Evolutionary conservation across 305 asterid genomes (phyloP), one percentile per base, ranked within the genome.

Genomic region (Solanum chacoense): DNA sequence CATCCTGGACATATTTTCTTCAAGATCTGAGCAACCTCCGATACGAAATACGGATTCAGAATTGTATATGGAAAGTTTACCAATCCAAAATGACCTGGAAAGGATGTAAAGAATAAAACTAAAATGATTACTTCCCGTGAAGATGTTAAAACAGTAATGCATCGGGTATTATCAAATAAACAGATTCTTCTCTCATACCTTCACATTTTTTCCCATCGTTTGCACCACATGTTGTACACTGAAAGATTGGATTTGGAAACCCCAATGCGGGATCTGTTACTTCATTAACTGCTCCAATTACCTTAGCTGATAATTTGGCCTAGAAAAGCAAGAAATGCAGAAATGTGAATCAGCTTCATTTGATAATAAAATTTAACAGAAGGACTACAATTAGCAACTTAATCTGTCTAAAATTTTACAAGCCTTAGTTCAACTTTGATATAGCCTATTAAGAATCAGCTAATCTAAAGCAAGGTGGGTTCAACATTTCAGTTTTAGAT

Each of bases 11-110:
- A 98, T 91, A 98, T 94, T 90, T 92, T 95, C 92, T 95, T 98
- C 80, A 98, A 95, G 88, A 95, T 88, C 91, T 93, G 92, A 34
- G 96, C 95, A 87, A 96, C 91, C 90, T 96, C 99, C 12, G 95
- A 86, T 93, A 94, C 92, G 92, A 88, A 95, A 93, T 93, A 94
- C 24, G 98, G 98, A 92, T 95, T 92, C 87, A 98, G 89, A 87
- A 95, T 94, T 28, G 99, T 98, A 85, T 11, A 93, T 2, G 98
- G 96, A 34, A 98, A 92, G 40, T 94, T 91, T 91, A 98, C 93
- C 88, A 95, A 79, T 63, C 99, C 99, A 91, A 95, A 96, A 92
- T 98, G 99, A 79, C 99, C 99, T 98, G 98, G 91, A 93, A 92
- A 89, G 86, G 45, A 59, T 55, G 84, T 75, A 88, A 40, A 89